These are phyloP conservation scores for Ophiocordyceps australis DNA, from an alignment of 2,329 filamentous ascomycete species.

Conservation along the genomic window DNA sequence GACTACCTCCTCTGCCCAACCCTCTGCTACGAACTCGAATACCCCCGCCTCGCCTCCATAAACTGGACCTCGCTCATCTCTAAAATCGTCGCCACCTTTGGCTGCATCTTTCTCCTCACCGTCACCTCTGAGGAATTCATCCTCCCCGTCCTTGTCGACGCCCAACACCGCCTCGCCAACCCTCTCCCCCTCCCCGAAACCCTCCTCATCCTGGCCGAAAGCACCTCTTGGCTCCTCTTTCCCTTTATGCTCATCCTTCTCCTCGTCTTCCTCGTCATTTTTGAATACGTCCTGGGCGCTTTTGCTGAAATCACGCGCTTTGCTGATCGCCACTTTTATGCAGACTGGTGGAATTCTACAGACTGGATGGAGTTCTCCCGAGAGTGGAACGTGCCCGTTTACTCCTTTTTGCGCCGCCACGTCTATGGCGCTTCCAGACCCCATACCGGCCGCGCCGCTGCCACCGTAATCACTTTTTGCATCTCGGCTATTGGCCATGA, in stretches of 20 bases:
- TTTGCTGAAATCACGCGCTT: conserved; percentile 91
- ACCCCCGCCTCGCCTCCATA: conserved; percentile 60
- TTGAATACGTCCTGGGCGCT: conserved; percentile 88
- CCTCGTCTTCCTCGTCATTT: conserved; percentile 93
- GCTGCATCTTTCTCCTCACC: conserved; percentile 88
- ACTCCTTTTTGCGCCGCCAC: conserved; percentile 86
- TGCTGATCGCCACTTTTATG: conserved; percentile 86
- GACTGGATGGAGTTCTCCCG: conserved; percentile 93
- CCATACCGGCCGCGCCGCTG: conserved; percentile 56
- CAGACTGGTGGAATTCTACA: conserved; percentile 57
- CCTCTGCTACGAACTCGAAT: conserved; percentile 93
- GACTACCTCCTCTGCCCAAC: conserved; percentile 90
- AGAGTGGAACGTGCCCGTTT: conserved; percentile 96
- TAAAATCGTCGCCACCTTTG: conserved; percentile 81
- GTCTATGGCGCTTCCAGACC: conserved; percentile 74
- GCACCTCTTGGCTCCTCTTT: conserved; percentile 79
- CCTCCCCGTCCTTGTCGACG: conserved; percentile 68
- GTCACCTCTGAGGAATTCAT: conserved; percentile 91
- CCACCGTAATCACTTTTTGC: conserved; percentile 81
- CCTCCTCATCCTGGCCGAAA: conserved; percentile 69
- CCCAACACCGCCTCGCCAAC: conserved; percentile 30
- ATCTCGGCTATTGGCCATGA: conserved; percentile 84
- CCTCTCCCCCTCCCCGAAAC: conserved; percentile 36
- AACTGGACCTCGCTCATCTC: conserved; percentile 68
- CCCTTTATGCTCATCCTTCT: conserved; percentile 95